Conservation (phyloP, 2,329 filamentous ascomycete species). For the Exophiala sp. region DNA sequence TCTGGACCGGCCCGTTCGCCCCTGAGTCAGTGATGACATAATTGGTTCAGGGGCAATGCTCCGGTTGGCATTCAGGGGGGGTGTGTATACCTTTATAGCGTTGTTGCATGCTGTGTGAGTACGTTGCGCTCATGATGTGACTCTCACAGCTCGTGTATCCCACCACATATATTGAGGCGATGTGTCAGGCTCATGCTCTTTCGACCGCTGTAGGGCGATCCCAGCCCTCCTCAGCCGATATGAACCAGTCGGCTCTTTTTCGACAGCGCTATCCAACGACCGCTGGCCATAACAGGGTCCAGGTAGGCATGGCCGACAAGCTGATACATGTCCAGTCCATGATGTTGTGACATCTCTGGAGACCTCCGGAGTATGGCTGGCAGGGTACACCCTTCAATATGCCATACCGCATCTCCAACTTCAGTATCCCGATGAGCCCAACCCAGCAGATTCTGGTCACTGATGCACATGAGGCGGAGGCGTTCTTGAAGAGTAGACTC, state of each 20-base stretch:
- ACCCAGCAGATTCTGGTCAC: slow-evolving; percentile 13
- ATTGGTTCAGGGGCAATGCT: too few species aligned
- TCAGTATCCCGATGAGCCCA: slow-evolving; percentile 19
- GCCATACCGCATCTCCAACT: slow-evolving; percentile 16
- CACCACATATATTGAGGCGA: too few species aligned
- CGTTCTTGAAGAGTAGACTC: slow-evolving; percentile 13
- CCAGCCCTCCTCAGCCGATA: slow-evolving; percentile 19
- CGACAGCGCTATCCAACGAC: slow-evolving; percentile 16
- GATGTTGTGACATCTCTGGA: not conserved
- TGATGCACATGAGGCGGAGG: slow-evolving; percentile 16
- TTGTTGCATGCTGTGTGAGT: too few species aligned
- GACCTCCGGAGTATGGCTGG: slow-evolving; percentile 16
- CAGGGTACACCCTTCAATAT: slow-evolving; percentile 19
- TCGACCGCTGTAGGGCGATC: too few species aligned
- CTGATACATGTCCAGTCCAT: slow-evolving; percentile 7
- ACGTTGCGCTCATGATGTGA: too few species aligned
- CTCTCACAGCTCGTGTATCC: too few species aligned
- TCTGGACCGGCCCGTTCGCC: too few species aligned
- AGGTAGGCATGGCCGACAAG: slow-evolving; percentile 19
- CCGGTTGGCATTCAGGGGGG: too few species aligned
- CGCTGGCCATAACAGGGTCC: slow-evolving; percentile 18
- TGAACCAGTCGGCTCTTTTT: slow-evolving; percentile 11
- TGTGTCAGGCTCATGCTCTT: too few species aligned
- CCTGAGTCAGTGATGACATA: too few species aligned
- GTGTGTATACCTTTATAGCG: too few species aligned